Evolutionary conservation across 2,329 filamentous ascomycete species (phyloP).

Genomic region (Allantophomopsis cytisporea): DNA sequence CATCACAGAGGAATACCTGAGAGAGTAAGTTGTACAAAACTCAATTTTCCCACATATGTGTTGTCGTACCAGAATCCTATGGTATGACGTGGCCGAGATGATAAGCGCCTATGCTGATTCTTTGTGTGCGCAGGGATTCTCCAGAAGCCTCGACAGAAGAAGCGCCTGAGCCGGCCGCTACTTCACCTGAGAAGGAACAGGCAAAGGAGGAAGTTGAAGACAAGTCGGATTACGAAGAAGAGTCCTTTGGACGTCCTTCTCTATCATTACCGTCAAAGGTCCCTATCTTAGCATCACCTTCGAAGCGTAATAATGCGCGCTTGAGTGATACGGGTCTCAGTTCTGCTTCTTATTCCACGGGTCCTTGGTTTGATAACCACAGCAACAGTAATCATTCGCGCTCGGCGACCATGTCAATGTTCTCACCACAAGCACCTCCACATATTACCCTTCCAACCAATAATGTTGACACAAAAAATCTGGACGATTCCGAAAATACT

Average conservation of each 20-base stretch:
- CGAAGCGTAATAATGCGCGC: slow-evolving; percentile 12
- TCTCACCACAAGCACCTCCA: slow-evolving; percentile 17
- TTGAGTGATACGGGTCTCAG: slow-evolving; percentile 15
- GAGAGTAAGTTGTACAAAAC: background rate
- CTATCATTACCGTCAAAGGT: slow-evolving; percentile 4
- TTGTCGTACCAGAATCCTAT: background rate
- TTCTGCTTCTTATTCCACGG: slow-evolving; percentile 13
- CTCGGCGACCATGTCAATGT: slow-evolving; percentile 19
- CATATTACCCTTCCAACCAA: slow-evolving; percentile 10
- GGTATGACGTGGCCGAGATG: background rate
- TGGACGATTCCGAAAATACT: slow-evolving; percentile 14
- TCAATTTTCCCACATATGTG: background rate
- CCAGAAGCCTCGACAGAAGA: background rate
- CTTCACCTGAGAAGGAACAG: background rate
- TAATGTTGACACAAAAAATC: slow-evolving; percentile 9
- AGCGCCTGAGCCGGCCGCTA: background rate
- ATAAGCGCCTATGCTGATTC: no score
- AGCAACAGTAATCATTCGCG: slow-evolving; percentile 11
- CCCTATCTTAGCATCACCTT: slow-evolving; percentile 4
- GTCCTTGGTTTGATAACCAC: slow-evolving; percentile 15
- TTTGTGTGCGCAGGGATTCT: no score
- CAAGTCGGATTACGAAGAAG: background rate
- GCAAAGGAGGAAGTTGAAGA: background rate
- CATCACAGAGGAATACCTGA: background rate
- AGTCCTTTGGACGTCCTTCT: slow-evolving; percentile 6